phyloP scores from a whole-genome alignment of 2,329 filamentous ascomycete species.

The Furcasterigmium sp. region DNA sequence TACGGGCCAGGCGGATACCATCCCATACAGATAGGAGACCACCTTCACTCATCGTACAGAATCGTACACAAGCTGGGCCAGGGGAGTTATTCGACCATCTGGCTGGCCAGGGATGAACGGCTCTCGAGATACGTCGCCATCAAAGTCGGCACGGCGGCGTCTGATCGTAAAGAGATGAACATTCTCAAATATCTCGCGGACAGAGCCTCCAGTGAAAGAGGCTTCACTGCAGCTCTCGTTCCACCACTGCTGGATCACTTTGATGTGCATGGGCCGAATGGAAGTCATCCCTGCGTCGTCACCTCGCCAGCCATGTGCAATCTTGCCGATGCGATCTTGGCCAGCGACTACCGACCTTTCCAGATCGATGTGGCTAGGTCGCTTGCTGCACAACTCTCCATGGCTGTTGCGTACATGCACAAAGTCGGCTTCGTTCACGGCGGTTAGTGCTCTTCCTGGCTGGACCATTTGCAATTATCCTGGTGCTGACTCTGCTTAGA shows the following conservation, averaged over 20 bases:
- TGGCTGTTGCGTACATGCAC: conserved; percentile 6
- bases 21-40: conserved; percentile 8
- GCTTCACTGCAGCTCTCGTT: background rate
- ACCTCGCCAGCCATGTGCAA: background rate
- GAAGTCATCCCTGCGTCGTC: background rate
- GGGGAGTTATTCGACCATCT: conserved; percentile 11
- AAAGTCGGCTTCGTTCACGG: conserved; percentile 4
- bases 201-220: background rate
- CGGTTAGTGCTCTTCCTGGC: background rate
- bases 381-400: conserved; percentile 3
- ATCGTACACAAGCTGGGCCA: conserved; percentile 12
- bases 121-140: background rate
- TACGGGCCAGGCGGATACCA: conserved; percentile 11
- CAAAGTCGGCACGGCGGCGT: conserved; percentile 1
- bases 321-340: background rate
- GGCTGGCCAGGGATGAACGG: conserved; percentile 5
- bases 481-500: conserved; percentile 11
- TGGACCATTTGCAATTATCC: background rate
- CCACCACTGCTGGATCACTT: conserved; percentile 11
- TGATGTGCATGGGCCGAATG: background rate
- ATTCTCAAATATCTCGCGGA: conserved; percentile 11
- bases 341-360: conserved; percentile 2
- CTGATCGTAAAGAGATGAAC: conserved; percentile 3
- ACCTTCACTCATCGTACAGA: conserved; percentile 1
- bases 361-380: conserved; percentile 3